Percentiles rank a stretch among this genome's conserved stretches.
phyloP scores from a whole-genome alignment of 441 rosid genomes.

The Populus tomentosa region DNA sequence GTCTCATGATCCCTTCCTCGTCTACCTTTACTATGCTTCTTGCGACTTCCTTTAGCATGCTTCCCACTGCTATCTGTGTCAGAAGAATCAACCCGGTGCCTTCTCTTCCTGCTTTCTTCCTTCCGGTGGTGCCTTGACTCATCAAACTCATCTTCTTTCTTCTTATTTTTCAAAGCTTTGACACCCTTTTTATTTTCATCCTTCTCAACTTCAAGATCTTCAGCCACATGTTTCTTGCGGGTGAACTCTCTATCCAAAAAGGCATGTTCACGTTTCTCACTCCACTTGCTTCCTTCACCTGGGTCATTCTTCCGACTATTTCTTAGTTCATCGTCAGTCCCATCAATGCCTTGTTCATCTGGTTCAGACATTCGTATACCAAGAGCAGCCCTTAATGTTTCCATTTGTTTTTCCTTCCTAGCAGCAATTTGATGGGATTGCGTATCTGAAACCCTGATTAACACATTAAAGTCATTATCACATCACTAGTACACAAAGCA shows the following conservation, averaged over 20 bases:
- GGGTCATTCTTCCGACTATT: constrained; percentile 24
- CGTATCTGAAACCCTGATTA: constrained; percentile 63
- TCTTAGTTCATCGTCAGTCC: constrained; percentile 28
- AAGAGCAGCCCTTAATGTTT: constrained; percentile 70
- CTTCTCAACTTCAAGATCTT: constrained; percentile 35
- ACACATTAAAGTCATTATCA: not conserved
- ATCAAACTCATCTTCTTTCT: constrained; percentile 30
- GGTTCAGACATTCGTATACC: constrained; percentile 46
- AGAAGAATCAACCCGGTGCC: constrained; percentile 37
- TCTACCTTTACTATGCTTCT: constrained; percentile 38
- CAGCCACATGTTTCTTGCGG: constrained; percentile 32
- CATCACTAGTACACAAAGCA: not conserved
- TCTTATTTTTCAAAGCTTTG: constrained; percentile 40
- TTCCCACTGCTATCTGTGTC: constrained; percentile 38
- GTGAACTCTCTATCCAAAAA: constrained; percentile 60
- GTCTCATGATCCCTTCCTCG: constrained; percentile 32
- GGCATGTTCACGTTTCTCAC: constrained; percentile 62
- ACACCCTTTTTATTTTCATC: constrained; percentile 38
- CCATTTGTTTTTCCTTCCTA: constrained; percentile 93
- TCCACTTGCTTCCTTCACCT: constrained; percentile 28
- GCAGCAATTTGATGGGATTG: constrained; percentile 96
- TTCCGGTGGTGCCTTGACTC: constrained; percentile 32
- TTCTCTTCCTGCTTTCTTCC: constrained; percentile 32
- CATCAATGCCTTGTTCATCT: constrained; percentile 31
- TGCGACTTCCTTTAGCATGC: constrained; percentile 29